Base-by-base conservation (phyloP, 441 rosid species). In the Pelargonium exstipulatum region DNA sequence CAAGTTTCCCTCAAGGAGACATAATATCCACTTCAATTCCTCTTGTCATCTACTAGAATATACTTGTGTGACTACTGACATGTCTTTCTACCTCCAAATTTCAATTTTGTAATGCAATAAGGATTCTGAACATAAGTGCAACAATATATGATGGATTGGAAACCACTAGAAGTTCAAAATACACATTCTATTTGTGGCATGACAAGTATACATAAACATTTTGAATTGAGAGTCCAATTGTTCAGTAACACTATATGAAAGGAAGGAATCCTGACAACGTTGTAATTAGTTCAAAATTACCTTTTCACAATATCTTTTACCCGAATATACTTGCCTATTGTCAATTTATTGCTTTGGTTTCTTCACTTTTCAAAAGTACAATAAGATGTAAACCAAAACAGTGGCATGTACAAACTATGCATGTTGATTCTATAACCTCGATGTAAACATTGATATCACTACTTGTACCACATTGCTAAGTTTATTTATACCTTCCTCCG, bases 401-500 rank as follows among this genome's bases (percentile, higher is more conserved):
- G 12, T 58, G 7, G 6, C 63, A 58, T 20, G 63, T n/a, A 58
- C 7, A 10, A 9, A 14, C 13, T 22, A 58, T 58, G 35, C 32
- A 58, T 58, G 14, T 58, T 22, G 35, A 58, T 58, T 5, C 12
- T 22, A 20, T 22, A 58, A 58, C 26, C 32, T 20, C 1, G 63
- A 22, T 20, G 63, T 4, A 58, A 58, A 20, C 14, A 9, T 58
- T 22, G 48, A n/a, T 62, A 66, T 10, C 32, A 49, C 43, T 24
- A 71, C 40, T 55, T 48, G 62, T 20, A 22, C 35, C 63, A 58
- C 1, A 5, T 58, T 58, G 14, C 14, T 58, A 58, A 58, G 10
- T 58, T 20, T 60, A 29, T 7, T 14, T 57, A 10, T 92, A 86
- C 99, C 98, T 87, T 85, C 89, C 92, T 45, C 98, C 99, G 82